Conservation (phyloP, 2,329 filamentous ascomycete genomes). For the Blastomyces emzantsi region DNA sequence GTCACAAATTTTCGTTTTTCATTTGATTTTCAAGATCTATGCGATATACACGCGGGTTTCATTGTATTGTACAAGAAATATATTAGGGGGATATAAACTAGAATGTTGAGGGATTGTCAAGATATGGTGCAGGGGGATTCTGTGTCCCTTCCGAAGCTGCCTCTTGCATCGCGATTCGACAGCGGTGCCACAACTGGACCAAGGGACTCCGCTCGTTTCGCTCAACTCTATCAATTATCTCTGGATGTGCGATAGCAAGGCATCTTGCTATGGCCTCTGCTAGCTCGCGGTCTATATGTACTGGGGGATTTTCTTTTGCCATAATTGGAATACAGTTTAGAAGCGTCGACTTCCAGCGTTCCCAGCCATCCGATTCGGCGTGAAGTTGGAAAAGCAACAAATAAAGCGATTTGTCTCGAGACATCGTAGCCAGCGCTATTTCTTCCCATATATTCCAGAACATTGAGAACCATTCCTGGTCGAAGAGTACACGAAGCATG, state of each 20-base stretch:
- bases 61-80: not conserved
- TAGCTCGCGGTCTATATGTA: conserved; percentile 40
- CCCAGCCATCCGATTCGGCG: conserved; percentile 37
- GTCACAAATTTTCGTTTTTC: not conserved
- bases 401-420: conserved; percentile 49
- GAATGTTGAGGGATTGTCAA: not conserved
- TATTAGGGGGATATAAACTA: not conserved
- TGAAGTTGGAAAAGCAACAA: conserved; percentile 44
- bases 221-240: conserved; percentile 32
- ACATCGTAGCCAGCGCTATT: conserved; percentile 42
- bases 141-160: not conserved
- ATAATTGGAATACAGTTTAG: conserved; percentile 52
- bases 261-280: conserved; percentile 46
- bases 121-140: too few species aligned
- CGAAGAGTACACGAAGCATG: conserved; percentile 30
- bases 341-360: conserved; percentile 41
- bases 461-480: conserved; percentile 43
- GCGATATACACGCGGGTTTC: not conserved
- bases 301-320: conserved; percentile 44
- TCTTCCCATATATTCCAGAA: conserved; percentile 56
- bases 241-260: conserved; percentile 47
- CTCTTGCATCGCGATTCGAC: not conserved
- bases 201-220: conserved; percentile 12
- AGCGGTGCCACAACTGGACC: conserved; percentile 12
- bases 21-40: not conserved